Percentiles rank a stretch among this genome's conserved stretches.
phyloP scores from a whole-genome alignment of 441 rosid species.

The Rhodomyrtus psidioides region DNA sequence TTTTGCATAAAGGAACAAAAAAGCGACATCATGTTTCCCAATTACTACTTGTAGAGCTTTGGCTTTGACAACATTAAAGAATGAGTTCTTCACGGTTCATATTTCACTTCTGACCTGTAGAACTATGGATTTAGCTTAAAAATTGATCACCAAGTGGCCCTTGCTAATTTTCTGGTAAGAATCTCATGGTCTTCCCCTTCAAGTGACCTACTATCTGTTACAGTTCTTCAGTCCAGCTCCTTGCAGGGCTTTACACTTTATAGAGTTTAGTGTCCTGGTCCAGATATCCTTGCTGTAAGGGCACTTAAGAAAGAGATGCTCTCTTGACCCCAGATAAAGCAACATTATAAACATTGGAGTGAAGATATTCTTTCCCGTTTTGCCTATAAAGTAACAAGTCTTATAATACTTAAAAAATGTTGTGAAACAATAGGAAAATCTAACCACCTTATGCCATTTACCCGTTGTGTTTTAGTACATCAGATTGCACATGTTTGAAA shows the following conservation, averaged over 20 bases:
- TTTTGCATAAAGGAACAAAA: background rate
- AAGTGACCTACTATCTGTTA: background rate
- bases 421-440: background rate
- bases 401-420: background rate
- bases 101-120: background rate
- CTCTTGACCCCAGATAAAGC: background rate
- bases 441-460: background rate
- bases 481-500: background rate
- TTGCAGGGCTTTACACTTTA: background rate
- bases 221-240: background rate
- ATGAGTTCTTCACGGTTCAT: background rate
- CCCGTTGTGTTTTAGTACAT: background rate
- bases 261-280: background rate
- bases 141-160: background rate
- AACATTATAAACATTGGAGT: background rate
- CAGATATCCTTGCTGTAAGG: background rate
- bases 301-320: background rate
- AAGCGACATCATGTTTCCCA: background rate
- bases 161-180: background rate
- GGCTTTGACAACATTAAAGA: background rate
- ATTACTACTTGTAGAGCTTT: background rate
- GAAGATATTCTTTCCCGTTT: background rate
- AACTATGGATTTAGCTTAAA: background rate
- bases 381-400: background rate
- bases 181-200: background rate